Percentiles rank a stretch among this genome's conserved stretches.
Conservation (phyloP, 140 eudicot genomes). For the Cichorium intybus region DNA sequence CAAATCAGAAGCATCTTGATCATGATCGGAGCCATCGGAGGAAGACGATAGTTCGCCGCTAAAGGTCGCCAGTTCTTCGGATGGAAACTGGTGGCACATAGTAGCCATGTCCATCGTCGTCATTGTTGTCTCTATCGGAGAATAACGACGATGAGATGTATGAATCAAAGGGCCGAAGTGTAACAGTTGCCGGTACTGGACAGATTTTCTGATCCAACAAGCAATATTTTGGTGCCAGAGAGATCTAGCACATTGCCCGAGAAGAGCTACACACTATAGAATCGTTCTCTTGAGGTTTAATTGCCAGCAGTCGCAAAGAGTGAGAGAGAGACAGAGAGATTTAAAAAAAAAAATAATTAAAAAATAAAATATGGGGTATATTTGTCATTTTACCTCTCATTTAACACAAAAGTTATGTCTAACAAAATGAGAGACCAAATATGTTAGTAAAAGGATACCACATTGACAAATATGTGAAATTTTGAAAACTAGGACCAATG, state of each 20-base stretch:
- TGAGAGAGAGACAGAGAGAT: no score
- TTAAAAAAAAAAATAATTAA: no score
- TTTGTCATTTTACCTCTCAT: no score
- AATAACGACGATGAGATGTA: background rate
- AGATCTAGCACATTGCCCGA: constrained; percentile 41
- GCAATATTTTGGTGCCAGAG: constrained; percentile 53
- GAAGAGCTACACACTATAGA: constrained; percentile 48
- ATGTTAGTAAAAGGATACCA: no score
- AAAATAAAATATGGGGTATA: no score
- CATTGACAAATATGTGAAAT: no score
- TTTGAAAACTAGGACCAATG: no score
- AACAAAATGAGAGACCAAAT: no score
- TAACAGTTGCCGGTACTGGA: constrained; percentile 40
- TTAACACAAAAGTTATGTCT: no score
- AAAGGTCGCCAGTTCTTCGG: constrained; percentile 6
- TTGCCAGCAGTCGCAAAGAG: no score
- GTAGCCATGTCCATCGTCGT: constrained; percentile 2
- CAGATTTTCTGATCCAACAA: constrained; percentile 45
- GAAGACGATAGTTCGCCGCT: constrained; percentile 27
- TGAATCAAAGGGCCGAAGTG: constrained; percentile 13
- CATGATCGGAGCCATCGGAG: constrained; percentile 19
- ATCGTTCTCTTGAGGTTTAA: constrained; percentile 34
- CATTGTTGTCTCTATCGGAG: background rate
- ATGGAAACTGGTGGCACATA: background rate
- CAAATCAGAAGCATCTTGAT: constrained; percentile 50